Evolutionary conservation across 2,329 filamentous ascomycete species (phyloP), one percentile per base, ranked within the genome.

Genomic region (Emmonsiellopsis sp.): DNA sequence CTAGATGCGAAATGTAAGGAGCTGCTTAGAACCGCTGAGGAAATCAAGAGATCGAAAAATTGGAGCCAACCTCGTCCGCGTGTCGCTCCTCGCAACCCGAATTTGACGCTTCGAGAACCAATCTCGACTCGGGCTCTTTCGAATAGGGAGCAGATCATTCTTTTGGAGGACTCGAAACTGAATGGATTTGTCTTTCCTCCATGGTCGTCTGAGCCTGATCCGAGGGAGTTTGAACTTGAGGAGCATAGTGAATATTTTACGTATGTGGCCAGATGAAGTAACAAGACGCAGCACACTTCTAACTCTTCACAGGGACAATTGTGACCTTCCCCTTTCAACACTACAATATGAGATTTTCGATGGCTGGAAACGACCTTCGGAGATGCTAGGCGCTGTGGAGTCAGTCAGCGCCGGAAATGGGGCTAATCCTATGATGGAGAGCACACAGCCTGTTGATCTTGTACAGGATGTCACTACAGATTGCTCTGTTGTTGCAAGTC

Each of bases 381-480:
- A 95, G 54, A 76, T 90, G 20, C 72, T 86, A 32, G n/a, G 5
- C 31, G 45, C 34, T 7, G 42, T 9, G 7, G 42, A 30, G n/a
- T 0, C 20, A 2, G 68, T 58, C 58, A 54, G 61, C 5, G 37
- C 47, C 7, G 43, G 55, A 35, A 13, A 53, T 41, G 51, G 11
- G 7, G 34, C 50, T 20, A 65, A 65, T 2, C 77, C 76, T 11
- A 72, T 80, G 9, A 87, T 88, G 82, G 69, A 73, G 46, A 74
- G 79, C 13, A 70, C 72, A 6, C 71, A 76, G 7, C 77, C 80
- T 11, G 83, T 87, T 57, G 92, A 98, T 69, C 79, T 98, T 7
- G 90, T 96, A 2, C 93, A 98, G 70, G 93, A 98, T 69, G 84
- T 95, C 55, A 91, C 92, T 5, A 94, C 92, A 0, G 93, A 98